Evolutionary conservation across 805 yeast genomes (phyloP), one percentile per base, ranked within the genome.

Genomic region (Candida adriatica): DNA sequence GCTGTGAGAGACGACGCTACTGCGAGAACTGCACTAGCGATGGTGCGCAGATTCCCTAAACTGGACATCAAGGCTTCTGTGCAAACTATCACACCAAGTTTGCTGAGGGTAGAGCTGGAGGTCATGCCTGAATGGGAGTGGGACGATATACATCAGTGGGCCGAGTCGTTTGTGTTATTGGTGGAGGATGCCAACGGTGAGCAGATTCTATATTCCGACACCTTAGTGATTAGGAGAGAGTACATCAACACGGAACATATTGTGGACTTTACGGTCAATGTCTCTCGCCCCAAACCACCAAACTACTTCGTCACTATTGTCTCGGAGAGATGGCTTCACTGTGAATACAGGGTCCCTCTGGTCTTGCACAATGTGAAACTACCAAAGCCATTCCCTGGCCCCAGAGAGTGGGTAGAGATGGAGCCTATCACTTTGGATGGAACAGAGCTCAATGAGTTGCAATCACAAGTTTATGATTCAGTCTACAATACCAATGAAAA

Each of bases 111-210:
- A 9, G 82, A 76, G 39, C 56, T 88, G 3, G 85, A 75, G 31
- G 55, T 85, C 3, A 41, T 60, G 0, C 92, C 96, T 0, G 62
- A 68, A 9, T 92, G 95, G 83, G 63, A 61, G 13, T 88, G 96
- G 96, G 81, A 83, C 52, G 53, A 51, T 5, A 37, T 79, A 3
- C 95, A 87, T 48, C 82, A 82, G 0, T 56, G 51, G 17, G 60
- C 71, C 2, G 90, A 88, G 49, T 59, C 71, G 6, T 92, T 87
- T 46, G 54, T 77, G 18, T 39, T 92, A 3, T 32, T 85, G 4
- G 83, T 86, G 2, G 96, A 86, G 49, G 95, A 88, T 48, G 69
- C 82, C 29, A 80, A 84, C 50, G 94, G 95, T 5, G 90, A 84
- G 37, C 66, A 62, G 32, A 67, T 88, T 13, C 59, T 90, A n/a